Evolutionary conservation across 177 flowering plant species (phyloP).

Genomic region (Tripterygium wilfordii): DNA sequence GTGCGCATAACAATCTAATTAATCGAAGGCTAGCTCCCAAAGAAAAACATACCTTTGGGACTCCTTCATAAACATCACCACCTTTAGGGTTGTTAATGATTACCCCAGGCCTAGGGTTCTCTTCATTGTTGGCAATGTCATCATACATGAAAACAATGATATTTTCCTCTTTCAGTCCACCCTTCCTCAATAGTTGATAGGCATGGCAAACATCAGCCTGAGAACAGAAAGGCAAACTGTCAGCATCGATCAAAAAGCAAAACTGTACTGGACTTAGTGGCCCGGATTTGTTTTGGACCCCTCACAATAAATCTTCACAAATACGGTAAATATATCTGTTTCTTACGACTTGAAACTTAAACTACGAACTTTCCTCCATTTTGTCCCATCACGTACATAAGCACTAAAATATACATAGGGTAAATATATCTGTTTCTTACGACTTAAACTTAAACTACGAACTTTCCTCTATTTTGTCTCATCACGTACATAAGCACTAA

Average conservation of each 20-base stretch:
- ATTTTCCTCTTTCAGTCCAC: conserved; percentile 91
- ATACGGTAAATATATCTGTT: too few species aligned
- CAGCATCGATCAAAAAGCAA: background rate
- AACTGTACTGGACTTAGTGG: background rate
- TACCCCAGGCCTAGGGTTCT: conserved; percentile 83
- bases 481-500: too few species aligned
- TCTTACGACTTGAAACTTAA: too few species aligned
- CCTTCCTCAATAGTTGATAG: conserved; percentile 77
- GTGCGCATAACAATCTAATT: background rate
- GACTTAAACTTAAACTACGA: too few species aligned
- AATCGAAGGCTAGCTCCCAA: too few species aligned
- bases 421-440: too few species aligned
- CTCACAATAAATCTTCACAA: too few species aligned
- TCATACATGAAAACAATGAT: conserved; percentile 97
- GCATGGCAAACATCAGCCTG: conserved; percentile 98
- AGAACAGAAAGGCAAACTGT: background rate
- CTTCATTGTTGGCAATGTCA: conserved; percentile 70
- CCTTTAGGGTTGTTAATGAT: conserved; percentile 82
- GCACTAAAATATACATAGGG: too few species aligned
- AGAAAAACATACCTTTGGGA: conserved; percentile 72
- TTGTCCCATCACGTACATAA: too few species aligned
- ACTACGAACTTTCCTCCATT: too few species aligned
- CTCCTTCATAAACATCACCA: conserved; percentile 79
- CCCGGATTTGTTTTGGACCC: too few species aligned
- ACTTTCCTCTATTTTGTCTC: too few species aligned